A percentile compares a stretch with the other conserved stretches of the same genome.
Evolutionary conservation across 805 yeast species (phyloP).

Genomic region (Saccharomycopsis guyanensis): DNA sequence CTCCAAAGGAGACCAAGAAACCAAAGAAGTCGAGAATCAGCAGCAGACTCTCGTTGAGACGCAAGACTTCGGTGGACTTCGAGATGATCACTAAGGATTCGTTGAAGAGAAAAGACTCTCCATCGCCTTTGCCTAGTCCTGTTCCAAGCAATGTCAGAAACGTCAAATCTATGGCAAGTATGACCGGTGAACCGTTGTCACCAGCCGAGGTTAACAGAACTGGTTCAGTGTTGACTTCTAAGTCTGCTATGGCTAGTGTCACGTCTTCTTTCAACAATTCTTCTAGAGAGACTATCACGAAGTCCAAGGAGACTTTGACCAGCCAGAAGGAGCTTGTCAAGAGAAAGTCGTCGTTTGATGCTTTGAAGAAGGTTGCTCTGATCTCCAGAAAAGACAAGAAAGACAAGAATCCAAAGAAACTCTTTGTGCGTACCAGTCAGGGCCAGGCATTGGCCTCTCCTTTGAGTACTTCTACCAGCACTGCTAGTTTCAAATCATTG

Average conservation of each 20-base stretch:
- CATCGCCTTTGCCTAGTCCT: too few relatives aligned
- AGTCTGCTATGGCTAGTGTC: background rate
- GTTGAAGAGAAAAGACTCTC: background rate
- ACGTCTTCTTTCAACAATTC: background rate
- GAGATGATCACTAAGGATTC: slow-evolving; percentile 14
- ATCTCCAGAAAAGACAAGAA: slow-evolving; percentile 1
- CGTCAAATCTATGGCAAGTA: too few relatives aligned
- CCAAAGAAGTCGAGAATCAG: slow-evolving; percentile 1
- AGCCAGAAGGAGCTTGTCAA: background rate
- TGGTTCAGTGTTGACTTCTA: background rate
- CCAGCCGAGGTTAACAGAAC: background rate
- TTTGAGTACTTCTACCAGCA: background rate
- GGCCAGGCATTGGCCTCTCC: background rate
- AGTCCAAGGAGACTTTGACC: slow-evolving; percentile 4
- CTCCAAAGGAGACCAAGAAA: slow-evolving; percentile 6
- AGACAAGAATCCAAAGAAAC: slow-evolving; percentile 1
- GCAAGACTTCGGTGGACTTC: slow-evolving; percentile 11
- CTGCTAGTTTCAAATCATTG: slow-evolving; percentile 1
- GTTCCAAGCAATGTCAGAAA: too few relatives aligned
- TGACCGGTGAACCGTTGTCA: background rate
- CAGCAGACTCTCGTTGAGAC: slow-evolving; percentile 9
- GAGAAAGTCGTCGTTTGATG: slow-evolving; percentile 7
- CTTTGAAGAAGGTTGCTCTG: slow-evolving; percentile 10
- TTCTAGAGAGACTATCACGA: slow-evolving; percentile 14
- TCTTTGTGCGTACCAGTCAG: background rate